These are phyloP conservation scores for Phytomonas francai DNA, from an alignment of 208 protist species.

Conservation along the genomic window DNA sequence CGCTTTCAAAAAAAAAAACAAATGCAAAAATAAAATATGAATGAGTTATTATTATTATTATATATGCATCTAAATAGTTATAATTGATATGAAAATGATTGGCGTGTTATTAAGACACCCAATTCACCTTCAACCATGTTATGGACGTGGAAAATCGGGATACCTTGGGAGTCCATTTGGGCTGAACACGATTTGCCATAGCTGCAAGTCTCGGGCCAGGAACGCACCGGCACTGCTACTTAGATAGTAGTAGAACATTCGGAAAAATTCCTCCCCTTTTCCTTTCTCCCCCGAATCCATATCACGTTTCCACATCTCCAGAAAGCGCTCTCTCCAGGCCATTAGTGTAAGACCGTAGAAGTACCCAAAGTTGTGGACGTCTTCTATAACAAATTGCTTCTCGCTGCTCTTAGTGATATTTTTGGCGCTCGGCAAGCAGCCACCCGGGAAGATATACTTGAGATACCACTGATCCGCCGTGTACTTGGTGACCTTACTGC, in stretches of 20 bases:
- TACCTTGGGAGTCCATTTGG: constrained; percentile 35
- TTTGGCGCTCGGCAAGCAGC: constrained; percentile 34
- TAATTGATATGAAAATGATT: not conserved
- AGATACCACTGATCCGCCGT: constrained; percentile 70
- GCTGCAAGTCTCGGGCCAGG: constrained; percentile 34
- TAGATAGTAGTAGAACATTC: constrained; percentile 65
- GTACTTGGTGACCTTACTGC: constrained; percentile 48
- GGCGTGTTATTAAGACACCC: too few relatives aligned
- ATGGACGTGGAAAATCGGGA: constrained; percentile 21
- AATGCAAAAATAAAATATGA: constrained; percentile 11
- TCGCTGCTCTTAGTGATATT: constrained; percentile 37
- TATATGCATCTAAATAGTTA: not conserved
- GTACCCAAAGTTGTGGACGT: constrained; percentile 56
- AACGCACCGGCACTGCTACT: constrained; percentile 54
- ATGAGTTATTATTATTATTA: not conserved
- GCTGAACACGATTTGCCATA: constrained; percentile 53
- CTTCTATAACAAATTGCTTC: constrained; percentile 46
- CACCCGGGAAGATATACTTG: constrained; percentile 81
- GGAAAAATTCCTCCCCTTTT: constrained; percentile 28
- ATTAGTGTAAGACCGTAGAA: constrained; percentile 47
- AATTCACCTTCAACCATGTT: not conserved
- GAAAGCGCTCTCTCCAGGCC: constrained; percentile 43
- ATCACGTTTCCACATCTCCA: constrained; percentile 27
- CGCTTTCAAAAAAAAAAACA: not conserved
- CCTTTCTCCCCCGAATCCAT: not conserved